Evolutionary conservation across 2,329 filamentous ascomycete species (phyloP).

Genomic region (Chrysoporthe puriensis): DNA sequence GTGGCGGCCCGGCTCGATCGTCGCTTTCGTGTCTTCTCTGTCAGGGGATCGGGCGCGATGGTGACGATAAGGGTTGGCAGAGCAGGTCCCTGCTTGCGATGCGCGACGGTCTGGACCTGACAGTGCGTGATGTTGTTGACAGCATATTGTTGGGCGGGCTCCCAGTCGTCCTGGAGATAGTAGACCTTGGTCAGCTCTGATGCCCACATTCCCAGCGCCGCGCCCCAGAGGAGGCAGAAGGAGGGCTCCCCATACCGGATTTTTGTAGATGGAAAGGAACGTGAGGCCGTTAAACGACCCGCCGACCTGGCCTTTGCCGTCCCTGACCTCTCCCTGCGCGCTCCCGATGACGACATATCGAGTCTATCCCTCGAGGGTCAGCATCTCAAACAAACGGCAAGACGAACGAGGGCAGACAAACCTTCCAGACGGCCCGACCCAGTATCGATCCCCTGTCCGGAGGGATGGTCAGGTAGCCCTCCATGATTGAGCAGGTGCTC

Average conservation of each 20-base stretch:
- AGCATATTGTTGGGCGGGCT: conserved; percentile 58
- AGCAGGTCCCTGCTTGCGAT: conserved; percentile 64
- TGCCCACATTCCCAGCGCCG: background rate
- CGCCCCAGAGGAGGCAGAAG: background rate
- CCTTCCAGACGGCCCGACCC: conserved; percentile 58
- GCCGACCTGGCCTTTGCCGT: conserved; percentile 31
- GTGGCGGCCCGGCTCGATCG: conserved; percentile 66
- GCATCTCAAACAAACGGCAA: conserved; percentile 1
- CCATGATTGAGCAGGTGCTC: conserved; percentile 42
- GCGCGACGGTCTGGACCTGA: conserved; percentile 60
- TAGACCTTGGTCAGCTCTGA: conserved; percentile 28
- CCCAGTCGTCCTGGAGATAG: conserved; percentile 52
- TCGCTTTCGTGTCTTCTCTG: conserved; percentile 65
- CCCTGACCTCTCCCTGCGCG: conserved; percentile 43
- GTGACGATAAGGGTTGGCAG: conserved; percentile 63
- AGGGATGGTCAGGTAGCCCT: conserved; percentile 53
- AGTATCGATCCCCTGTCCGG: conserved; percentile 57
- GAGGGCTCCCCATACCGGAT: conserved; percentile 15
- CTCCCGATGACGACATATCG: conserved; percentile 63
- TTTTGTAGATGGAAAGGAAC: conserved; percentile 59
- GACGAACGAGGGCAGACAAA: conserved; percentile 33
- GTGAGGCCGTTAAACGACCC: conserved; percentile 43
- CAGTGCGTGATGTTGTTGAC: conserved; percentile 58
- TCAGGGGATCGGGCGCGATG: conserved; percentile 52
- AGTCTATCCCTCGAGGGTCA: conserved; percentile 43